Conservation (phyloP, 192 early-diverging fungal species). For the Piromyces sp. region DNA sequence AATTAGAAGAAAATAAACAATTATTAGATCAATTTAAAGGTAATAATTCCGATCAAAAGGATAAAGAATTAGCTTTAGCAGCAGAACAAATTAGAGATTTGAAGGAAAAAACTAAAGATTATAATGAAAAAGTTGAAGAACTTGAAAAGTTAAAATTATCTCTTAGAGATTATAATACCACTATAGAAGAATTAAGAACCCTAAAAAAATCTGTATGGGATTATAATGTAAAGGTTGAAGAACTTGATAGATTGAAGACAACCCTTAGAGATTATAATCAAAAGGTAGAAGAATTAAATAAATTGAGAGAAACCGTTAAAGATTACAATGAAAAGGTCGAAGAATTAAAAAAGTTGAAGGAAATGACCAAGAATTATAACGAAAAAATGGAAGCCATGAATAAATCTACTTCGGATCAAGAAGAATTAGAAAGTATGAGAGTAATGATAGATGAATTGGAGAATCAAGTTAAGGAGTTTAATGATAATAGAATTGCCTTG, state of each 20-base stretch:
- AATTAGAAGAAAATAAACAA: not conserved
- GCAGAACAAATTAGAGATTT: not conserved
- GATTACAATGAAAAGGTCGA: not conserved
- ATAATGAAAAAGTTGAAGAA: not conserved
- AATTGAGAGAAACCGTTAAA: not conserved
- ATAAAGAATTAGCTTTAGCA: not conserved
- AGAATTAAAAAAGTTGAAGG: not conserved
- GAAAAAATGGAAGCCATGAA: not conserved
- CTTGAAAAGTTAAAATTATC: not conserved
- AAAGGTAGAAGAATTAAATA: not conserved
- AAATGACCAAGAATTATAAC: too few species aligned
- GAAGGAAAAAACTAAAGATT: not conserved
- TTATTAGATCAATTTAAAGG: not conserved
- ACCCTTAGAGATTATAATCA: not conserved
- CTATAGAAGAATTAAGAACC: not conserved
- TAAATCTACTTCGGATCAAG: not conserved
- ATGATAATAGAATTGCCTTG: too few species aligned
- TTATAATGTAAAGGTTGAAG: not conserved
- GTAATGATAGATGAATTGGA: too few species aligned
- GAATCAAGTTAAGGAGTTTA: too few species aligned
- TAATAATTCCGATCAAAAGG: not conserved
- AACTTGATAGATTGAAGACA: not conserved
- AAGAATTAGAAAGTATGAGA: too few species aligned
- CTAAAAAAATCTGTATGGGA: not conserved
- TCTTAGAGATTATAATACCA: not conserved